Evolutionary conservation across 2,329 filamentous ascomycete species (phyloP), one percentile per base, ranked within the genome.

Genomic region (Exserohilum turcica): DNA sequence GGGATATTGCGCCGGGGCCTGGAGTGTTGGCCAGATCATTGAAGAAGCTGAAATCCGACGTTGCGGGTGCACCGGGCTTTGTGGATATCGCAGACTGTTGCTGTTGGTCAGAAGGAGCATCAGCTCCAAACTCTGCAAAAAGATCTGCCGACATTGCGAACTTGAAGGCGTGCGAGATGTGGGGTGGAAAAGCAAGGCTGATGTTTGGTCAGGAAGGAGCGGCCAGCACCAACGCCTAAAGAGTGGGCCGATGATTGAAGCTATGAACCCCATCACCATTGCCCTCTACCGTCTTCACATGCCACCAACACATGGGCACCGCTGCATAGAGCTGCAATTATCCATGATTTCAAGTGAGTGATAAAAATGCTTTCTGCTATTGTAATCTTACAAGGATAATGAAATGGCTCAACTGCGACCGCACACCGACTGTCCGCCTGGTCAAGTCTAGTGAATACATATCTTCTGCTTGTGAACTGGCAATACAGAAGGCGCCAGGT

Each of bases 81-180:
- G 31, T 31, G 6, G 15, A 8, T 18, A 51, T n/a, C 13, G 19
- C 24, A 6, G 54, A 21, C 24, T 63, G 53, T 21, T 59, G 56
- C 40, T 56, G 52, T 48, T 62, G 63, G 13, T 46, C 52, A 5
- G 56, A 40, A 29, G 31, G 56, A n/a, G 66, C 35, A 6, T 63
- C 46, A 39, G 64, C 42, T 32, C 62, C 66, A 27, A 74, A 74
- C 39, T 71, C 71, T 43, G 69, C 71, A 33, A 74, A 74, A 12
- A 74, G 63, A 42, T 74, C 71, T 18, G 71, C 71, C 28, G 71
- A 74, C 71, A 74, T 74, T 48, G 53, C 32, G 51, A 54, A 15
- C 28, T 44, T 15, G 43, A 40, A 29, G 36, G 38, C 24, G 28
- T 33, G 35, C 24, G 29, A 43, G 18, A 28, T 28, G 38, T 60